Conservation (phyloP, 306 rosid species). For the Alnus glutinosa region DNA sequence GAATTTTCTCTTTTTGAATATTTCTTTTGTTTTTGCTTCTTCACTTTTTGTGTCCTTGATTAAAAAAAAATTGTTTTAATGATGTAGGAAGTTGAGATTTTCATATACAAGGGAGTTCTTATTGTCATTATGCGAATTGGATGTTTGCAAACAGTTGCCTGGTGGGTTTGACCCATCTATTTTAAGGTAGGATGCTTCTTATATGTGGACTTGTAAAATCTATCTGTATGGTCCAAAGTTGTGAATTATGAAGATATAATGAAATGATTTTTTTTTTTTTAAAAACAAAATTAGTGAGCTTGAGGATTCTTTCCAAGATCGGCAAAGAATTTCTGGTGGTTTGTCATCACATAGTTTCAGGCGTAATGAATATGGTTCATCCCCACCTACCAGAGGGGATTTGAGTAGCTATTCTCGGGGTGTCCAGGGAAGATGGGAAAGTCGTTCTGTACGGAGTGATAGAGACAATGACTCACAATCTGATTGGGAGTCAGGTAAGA, state of each 20-base stretch:
- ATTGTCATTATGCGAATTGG: slow-evolving; percentile 73
- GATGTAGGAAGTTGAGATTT: slow-evolving; percentile 59
- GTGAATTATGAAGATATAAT: slow-evolving; percentile 6
- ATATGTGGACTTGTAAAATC: background rate
- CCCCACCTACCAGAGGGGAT: slow-evolving; percentile 89
- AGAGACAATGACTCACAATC: slow-evolving; percentile 80
- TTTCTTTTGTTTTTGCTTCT: slow-evolving; percentile 5
- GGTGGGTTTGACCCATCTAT: slow-evolving; percentile 73
- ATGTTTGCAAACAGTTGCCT: slow-evolving; percentile 75
- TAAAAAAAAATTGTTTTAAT: slow-evolving; percentile 11
- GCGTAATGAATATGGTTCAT: slow-evolving; percentile 69
- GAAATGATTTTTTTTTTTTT: background rate
- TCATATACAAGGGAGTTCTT: slow-evolving; percentile 77
- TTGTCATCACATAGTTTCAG: slow-evolving; percentile 60
- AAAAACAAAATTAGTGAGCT: slow-evolving; percentile 60
- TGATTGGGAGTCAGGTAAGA: slow-evolving; percentile 81
- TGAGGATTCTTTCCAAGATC: slow-evolving; percentile 65
- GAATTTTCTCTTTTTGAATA: background rate
- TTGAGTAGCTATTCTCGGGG: slow-evolving; percentile 57
- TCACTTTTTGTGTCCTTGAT: slow-evolving; percentile 25
- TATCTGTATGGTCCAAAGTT: background rate
- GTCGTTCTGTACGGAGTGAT: slow-evolving; percentile 76
- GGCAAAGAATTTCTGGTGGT: slow-evolving; percentile 67
- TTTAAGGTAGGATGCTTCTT: slow-evolving; percentile 52
- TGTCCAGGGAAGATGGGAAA: slow-evolving; percentile 79